Conservation (phyloP, 2,329 filamentous ascomycete genomes). For the Ceratocystis cubensis region DNA sequence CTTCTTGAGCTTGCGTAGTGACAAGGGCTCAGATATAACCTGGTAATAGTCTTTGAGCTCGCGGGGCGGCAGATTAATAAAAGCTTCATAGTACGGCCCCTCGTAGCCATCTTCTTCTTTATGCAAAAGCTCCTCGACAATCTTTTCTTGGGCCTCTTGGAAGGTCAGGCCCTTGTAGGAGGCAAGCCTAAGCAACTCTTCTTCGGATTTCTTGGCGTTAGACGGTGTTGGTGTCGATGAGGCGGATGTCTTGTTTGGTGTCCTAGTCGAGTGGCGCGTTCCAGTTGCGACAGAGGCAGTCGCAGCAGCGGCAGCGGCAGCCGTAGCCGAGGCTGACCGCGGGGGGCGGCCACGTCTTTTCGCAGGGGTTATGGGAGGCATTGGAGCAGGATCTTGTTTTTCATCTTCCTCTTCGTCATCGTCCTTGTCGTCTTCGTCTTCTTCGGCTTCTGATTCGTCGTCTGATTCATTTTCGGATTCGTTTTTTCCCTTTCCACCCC, state of each 20-base stretch:
- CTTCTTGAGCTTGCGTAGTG: constrained; percentile 65
- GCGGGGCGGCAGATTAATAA: constrained; percentile 64
- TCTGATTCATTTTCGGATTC: constrained; percentile 28
- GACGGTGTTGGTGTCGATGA: constrained; percentile 13
- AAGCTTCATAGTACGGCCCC: constrained; percentile 58
- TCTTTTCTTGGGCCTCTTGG: constrained; percentile 75
- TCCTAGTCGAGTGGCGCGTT: constrained; percentile 17
- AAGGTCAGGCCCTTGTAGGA: constrained; percentile 63
- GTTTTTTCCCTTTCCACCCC: constrained; percentile 25
- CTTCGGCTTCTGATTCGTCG: constrained; percentile 26
- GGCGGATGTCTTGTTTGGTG: constrained; percentile 12
- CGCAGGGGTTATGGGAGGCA: constrained; percentile 8
- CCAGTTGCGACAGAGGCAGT: neutral
- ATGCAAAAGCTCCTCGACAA: constrained; percentile 62
- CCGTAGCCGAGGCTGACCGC: constrained; percentile 6
- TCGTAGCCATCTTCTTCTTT: constrained; percentile 55
- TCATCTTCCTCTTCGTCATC: constrained; percentile 26
- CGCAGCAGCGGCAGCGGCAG: neutral
- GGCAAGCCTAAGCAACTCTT: constrained; percentile 30
- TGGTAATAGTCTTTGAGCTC: constrained; percentile 75
- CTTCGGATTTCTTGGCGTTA: constrained; percentile 27
- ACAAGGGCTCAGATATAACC: constrained; percentile 68
- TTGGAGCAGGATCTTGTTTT: constrained; percentile 17
- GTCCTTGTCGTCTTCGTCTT: constrained; percentile 26
- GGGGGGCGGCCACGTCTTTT: constrained; percentile 19